Evolutionary conservation across 2,329 filamentous ascomycete species (phyloP).

Genomic region (Tolypocladium ophioglossoides): DNA sequence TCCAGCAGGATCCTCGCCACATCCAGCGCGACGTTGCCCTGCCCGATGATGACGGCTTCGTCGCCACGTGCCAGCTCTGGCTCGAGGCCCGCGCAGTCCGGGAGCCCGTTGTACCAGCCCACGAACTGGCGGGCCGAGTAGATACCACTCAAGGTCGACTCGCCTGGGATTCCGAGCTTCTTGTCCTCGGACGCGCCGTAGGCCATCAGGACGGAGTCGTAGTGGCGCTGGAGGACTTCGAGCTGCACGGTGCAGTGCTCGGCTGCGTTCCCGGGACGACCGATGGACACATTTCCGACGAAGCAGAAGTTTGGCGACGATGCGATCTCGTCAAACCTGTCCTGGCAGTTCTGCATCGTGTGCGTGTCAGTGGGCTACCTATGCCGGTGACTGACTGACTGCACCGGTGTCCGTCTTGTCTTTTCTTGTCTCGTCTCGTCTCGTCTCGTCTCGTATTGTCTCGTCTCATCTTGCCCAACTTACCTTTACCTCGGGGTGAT

Average conservation of each 20-base stretch:
- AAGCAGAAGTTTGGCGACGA: conserved; percentile 76
- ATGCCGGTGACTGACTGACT: conserved; percentile 3
- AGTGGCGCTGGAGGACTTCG: conserved; percentile 61
- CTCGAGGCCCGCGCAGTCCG: conserved; percentile 63
- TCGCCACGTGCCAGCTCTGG: conserved; percentile 67
- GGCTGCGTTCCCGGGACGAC: conserved; percentile 33
- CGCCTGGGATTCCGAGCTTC: conserved; percentile 68
- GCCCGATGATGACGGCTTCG: conserved; percentile 79
- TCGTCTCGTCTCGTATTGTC: no score
- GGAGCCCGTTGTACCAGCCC: conserved; percentile 96
- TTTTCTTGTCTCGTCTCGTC: not conserved
- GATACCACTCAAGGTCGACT: conserved; percentile 60
- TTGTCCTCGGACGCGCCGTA: conserved; percentile 86
- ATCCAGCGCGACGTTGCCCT: conserved; percentile 93
- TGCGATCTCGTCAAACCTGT: conserved; percentile 85
- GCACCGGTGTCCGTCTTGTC: not conserved
- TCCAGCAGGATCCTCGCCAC: conserved; percentile 81
- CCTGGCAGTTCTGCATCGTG: conserved; percentile 69
- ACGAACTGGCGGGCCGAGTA: conserved; percentile 89
- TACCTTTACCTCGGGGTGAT: conserved; percentile 97
- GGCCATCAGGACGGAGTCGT: conserved; percentile 84
- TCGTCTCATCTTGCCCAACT: no score
- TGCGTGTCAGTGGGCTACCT: not conserved
- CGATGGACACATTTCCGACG: conserved; percentile 79
- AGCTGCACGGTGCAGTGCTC: conserved; percentile 50